A percentile compares a stretch with the other conserved stretches of the same genome.
Conservation (phyloP, 129 eudicot species). For the Kitagawia praeruptora region DNA sequence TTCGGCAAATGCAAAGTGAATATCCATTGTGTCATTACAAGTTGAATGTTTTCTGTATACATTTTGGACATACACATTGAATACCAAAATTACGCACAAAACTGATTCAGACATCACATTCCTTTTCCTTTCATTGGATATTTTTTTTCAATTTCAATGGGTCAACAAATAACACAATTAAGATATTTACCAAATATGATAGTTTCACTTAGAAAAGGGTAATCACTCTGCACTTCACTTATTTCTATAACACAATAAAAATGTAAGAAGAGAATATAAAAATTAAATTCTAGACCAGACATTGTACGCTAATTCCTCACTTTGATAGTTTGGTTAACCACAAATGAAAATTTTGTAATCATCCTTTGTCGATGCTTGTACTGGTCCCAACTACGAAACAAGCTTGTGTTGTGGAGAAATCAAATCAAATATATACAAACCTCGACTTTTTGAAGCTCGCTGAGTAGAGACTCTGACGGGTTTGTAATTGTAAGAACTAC, state of each 20-base stretch:
- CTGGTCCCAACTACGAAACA: background rate
- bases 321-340: background rate
- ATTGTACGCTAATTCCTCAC: background rate
- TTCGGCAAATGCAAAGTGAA: background rate
- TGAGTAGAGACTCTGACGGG: slow-evolving; percentile 92
- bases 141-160: background rate
- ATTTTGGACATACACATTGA: background rate
- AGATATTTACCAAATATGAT: background rate
- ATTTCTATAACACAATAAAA: background rate
- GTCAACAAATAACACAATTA: background rate
- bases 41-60: background rate
- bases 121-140: background rate
- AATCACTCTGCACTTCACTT: background rate
- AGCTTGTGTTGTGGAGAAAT: background rate
- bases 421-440: slow-evolving; percentile 29
- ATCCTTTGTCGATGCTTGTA: background rate
- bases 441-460: slow-evolving; percentile 91
- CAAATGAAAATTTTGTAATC: background rate
- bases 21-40: background rate
- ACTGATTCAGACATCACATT: background rate
- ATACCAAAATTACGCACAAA: background rate
- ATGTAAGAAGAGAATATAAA: background rate
- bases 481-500: slow-evolving; percentile 70
- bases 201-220: background rate
- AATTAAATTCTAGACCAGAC: background rate